Evolutionary conservation across 2,329 filamentous ascomycete species (phyloP).

Genomic region (Blastomyces gilchristii): DNA sequence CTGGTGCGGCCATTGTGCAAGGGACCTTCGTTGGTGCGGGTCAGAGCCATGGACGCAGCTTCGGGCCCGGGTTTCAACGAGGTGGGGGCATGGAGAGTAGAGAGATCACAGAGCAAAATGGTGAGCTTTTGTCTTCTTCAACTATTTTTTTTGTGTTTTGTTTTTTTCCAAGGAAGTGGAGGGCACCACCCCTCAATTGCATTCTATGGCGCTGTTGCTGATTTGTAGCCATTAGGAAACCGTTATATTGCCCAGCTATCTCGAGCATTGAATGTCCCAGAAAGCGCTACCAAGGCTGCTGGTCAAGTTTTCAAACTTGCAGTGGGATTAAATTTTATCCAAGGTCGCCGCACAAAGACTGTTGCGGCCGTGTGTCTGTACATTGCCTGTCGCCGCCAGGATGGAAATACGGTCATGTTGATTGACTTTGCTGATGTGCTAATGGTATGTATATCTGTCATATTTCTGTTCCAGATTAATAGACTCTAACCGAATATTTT

Average conservation of each 20-base stretch:
- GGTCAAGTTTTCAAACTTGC: conserved; percentile 68
- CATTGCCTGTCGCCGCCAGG: conserved; percentile 69
- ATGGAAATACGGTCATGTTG: conserved; percentile 76
- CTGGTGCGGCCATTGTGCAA: conserved; percentile 79
- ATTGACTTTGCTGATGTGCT: conserved; percentile 87
- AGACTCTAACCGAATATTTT: conserved; percentile 27
- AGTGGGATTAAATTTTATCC: conserved; percentile 64
- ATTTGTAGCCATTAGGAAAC: conserved; percentile 23
- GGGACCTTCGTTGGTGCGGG: conserved; percentile 80
- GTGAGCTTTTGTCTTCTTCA: conserved; percentile 16
- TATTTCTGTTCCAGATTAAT: neutral
- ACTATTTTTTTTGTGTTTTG: conserved; percentile 1
- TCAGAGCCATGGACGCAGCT: conserved; percentile 65
- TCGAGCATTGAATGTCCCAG: conserved; percentile 38
- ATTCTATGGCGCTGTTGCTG: neutral
- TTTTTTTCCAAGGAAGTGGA: neutral
- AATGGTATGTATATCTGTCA: conserved; percentile 30
- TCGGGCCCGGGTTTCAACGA: conserved; percentile 38
- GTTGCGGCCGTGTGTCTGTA: conserved; percentile 90
- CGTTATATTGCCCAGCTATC: conserved; percentile 36
- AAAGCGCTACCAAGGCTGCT: conserved; percentile 54
- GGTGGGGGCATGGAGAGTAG: conserved; percentile 41
- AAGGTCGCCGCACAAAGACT: conserved; percentile 73
- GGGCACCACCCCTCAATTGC: neutral
- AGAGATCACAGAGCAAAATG: conserved; percentile 38